Evolutionary conservation across 1,139 yeast species (phyloP).

Genomic region (Sugiyamaella xylanicola): DNA sequence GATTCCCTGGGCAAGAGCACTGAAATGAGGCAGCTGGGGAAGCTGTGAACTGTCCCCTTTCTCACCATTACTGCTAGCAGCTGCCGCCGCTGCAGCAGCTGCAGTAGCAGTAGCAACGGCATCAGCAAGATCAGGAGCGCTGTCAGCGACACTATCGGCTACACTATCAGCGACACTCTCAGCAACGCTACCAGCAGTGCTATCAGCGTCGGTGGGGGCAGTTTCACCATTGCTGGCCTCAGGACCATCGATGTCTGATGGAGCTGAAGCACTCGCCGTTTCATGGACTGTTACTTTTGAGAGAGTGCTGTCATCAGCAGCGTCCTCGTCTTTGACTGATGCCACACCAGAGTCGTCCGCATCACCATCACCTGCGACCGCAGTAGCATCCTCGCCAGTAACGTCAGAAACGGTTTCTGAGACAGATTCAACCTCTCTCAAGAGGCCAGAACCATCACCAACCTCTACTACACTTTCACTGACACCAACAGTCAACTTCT

Average conservation of each 20-base stretch:
- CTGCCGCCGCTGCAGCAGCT: not conserved
- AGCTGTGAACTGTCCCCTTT: conserved; percentile 3
- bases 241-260: too few species aligned
- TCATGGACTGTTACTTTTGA: too few species aligned
- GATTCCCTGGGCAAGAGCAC: conserved; percentile 11
- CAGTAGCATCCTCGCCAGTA: not conserved
- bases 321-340: too few species aligned
- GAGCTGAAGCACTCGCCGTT: too few species aligned
- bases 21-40: conserved; percentile 14
- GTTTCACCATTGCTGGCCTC: too few species aligned
- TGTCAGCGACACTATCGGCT: not conserved
- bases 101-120: not conserved
- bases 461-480: too few species aligned
- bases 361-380: not conserved
- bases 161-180: not conserved
- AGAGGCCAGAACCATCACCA: too few species aligned
- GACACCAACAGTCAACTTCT: not conserved
- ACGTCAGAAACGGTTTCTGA: too few species aligned
- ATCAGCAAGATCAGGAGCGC: not conserved
- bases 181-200: not conserved
- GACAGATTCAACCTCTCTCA: too few species aligned
- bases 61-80: not conserved
- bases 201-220: not conserved
- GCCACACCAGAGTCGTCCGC: not conserved
- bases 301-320: not conserved